Evolutionary conservation across 441 rosid genomes (phyloP).

Genomic region (Codiaeum variegatum): DNA sequence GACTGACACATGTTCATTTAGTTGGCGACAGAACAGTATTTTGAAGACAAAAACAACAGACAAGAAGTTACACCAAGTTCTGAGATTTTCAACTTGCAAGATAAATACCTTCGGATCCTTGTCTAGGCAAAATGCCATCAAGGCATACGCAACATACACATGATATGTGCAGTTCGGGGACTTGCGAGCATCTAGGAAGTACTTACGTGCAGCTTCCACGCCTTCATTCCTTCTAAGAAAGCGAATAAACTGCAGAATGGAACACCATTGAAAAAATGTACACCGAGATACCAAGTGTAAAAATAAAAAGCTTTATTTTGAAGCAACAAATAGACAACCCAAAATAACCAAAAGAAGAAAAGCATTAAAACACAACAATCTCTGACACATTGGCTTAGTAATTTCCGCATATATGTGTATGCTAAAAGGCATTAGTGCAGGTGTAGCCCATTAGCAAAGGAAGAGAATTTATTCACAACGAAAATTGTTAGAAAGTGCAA

Average conservation of each 20-base stretch:
- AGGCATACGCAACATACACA: constrained; percentile 90
- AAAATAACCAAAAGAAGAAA: neutral
- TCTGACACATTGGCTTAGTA: neutral
- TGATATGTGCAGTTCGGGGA: constrained; percentile 86
- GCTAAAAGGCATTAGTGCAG: neutral
- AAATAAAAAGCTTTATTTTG: neutral
- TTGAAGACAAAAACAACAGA: neutral
- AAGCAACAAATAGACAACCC: neutral
- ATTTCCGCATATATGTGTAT: neutral
- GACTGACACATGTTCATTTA: neutral
- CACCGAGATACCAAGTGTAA: neutral
- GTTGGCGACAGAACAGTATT: neutral
- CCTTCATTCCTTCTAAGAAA: constrained; percentile 93
- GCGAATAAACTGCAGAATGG: constrained; percentile 65
- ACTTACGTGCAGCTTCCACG: constrained; percentile 93
- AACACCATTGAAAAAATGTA: neutral
- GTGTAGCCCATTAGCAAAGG: neutral
- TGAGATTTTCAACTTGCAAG: constrained; percentile 1
- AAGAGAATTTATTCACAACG: neutral
- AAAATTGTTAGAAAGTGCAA: neutral
- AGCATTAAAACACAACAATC: too few species aligned
- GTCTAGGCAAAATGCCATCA: constrained; percentile 90
- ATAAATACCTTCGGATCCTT: constrained; percentile 80
- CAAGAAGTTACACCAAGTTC: constrained; percentile 3
- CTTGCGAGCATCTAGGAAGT: constrained; percentile 84